Evolutionary conservation across 2,329 filamentous ascomycete genomes (phyloP), one percentile per base, ranked within the genome.

Genomic region (Dactylellina drechsleri): DNA sequence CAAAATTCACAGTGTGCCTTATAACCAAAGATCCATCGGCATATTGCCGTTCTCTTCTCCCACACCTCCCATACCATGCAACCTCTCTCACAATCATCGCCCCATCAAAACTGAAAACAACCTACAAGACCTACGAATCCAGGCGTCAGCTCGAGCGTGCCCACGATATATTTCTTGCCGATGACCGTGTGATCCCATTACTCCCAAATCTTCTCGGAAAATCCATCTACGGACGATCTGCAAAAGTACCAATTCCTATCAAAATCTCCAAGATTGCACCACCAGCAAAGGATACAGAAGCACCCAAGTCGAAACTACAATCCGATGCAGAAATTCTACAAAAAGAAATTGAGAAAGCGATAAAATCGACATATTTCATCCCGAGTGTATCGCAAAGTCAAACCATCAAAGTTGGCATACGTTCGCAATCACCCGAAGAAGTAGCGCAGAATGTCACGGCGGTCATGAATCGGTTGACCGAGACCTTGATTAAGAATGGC

Each of bases 131-230:
- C 76, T 99, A 92, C 83, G 95, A 99, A 84, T 89, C 88, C 62
- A 89, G 92, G 82, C 87, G 95, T 77, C 92, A 95, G 82, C 87
- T 99, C 41, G 87, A 90, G 77, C 85, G 88, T 52, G 92, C 97
- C 82, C 92, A 97, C 82, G 95, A 98, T 81, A 84, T 98, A 67
- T 98, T 99, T 84, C 86, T 99, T 68, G 94, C 91, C 61, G 95
- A 99, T 82, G 92, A 97, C 80, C 87, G 95, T 57, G 91, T 99
- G 66, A 84, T 89, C 76, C 87, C 86, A 71, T 85, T 86, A 74
- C 86, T 98, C 73, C 92, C 93, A 67, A 87, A 88, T 77, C 85
- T 89, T 1, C 88, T 99, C 12, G 95, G 94, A 79, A 98, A 97
- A 85, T 90, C 90, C 1, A 98, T 99, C 82, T 98, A 95, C 87